Percentiles rank a stretch among this genome's conserved stretches.
phyloP scores from a whole-genome alignment of 768 basidiomycete genomes.

The Lactarius psammicola region DNA sequence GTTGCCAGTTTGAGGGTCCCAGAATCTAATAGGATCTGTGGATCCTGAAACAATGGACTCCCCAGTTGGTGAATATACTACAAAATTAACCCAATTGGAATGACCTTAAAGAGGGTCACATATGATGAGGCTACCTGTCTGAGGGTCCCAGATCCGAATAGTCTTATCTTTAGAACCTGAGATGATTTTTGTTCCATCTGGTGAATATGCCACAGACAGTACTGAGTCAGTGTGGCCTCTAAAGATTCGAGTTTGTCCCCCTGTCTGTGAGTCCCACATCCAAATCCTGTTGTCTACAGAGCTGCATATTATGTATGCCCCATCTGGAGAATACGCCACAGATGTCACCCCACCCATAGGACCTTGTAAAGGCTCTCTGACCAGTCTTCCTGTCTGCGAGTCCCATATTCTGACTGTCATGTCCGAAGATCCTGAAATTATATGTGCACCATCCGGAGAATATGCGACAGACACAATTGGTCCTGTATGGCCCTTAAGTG shows the following conservation, averaged over 20 bases:
- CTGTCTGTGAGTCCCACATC: background rate
- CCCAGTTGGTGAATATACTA: background rate
- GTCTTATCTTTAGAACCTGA: background rate
- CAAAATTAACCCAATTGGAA: background rate
- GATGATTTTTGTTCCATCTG: background rate
- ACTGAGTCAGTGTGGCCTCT: background rate
- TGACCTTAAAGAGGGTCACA: background rate
- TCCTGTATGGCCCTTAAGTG: background rate
- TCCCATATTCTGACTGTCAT: no score
- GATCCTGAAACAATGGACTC: background rate
- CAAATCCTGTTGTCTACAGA: background rate
- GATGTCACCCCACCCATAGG: background rate
- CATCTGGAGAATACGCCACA: background rate
- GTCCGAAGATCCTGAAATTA: background rate
- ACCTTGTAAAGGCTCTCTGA: background rate
- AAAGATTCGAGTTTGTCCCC: background rate
- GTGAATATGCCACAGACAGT: background rate
- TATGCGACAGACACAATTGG: background rate
- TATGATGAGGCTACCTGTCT: background rate
- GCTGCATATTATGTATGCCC: background rate
- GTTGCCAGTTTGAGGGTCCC: background rate
- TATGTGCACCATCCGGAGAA: background rate
- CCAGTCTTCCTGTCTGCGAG: no score
- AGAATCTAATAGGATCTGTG: background rate
- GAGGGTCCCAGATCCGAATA: background rate